A percentile compares a stretch with the other conserved stretches of the same genome.
Evolutionary conservation across 2,329 filamentous ascomycete genomes (phyloP).

Genomic region (Anthostomella pinea): DNA sequence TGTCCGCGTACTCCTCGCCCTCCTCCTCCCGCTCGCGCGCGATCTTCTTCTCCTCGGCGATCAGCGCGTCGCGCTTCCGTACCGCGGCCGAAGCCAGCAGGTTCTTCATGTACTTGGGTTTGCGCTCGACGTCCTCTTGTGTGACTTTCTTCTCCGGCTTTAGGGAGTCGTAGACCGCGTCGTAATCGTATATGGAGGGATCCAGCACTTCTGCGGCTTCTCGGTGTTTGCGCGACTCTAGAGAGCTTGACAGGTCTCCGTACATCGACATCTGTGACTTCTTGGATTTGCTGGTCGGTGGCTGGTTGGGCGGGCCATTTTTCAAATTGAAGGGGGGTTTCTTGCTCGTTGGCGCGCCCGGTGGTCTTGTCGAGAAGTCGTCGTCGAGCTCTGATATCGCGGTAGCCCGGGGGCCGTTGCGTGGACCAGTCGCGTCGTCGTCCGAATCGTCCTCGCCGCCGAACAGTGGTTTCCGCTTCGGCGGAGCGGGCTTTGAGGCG

Average conservation of each 20-base stretch:
- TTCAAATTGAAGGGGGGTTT: constrained; percentile 31
- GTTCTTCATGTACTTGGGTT: constrained; percentile 76
- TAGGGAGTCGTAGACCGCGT: constrained; percentile 75
- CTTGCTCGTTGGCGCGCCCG: constrained; percentile 23
- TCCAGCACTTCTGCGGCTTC: constrained; percentile 66
- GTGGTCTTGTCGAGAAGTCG: constrained; percentile 24
- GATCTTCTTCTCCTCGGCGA: constrained; percentile 78
- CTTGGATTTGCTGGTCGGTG: constrained; percentile 45
- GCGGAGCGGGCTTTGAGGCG: constrained; percentile 46
- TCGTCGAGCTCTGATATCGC: constrained; percentile 61
- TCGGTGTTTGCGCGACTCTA: constrained; percentile 61
- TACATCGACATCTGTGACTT: constrained; percentile 45
- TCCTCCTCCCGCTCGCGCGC: constrained; percentile 75
- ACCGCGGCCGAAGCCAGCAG: constrained; percentile 71
- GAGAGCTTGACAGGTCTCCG: constrained; percentile 64
- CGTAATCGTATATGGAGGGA: constrained; percentile 80
- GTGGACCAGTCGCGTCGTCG: constrained; percentile 39
- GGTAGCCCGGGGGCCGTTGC: constrained; percentile 42
- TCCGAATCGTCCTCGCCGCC: constrained; percentile 56
- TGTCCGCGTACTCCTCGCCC: constrained; percentile 76
- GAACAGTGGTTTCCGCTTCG: constrained; percentile 56
- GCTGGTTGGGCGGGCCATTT: constrained; percentile 33
- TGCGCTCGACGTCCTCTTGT: constrained; percentile 52
- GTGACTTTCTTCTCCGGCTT: constrained; percentile 59
- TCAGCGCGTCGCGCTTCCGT: constrained; percentile 72